phyloP scores from a whole-genome alignment of 2,329 filamentous ascomycete genomes.

The Graphilbum sp. region DNA sequence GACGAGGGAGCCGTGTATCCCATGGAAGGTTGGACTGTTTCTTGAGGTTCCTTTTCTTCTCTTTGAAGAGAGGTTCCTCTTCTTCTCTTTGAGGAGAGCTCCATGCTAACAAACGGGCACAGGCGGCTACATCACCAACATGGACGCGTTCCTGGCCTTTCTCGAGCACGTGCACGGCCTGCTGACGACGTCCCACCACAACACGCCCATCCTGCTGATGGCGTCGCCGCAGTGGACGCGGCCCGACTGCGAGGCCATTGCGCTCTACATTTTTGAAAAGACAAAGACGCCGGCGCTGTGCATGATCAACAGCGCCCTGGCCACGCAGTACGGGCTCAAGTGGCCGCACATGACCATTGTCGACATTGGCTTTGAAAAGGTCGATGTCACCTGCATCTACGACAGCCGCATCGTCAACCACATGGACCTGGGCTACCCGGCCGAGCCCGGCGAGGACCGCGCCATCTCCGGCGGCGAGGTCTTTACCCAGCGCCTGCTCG shows the following conservation, averaged over 20 bases:
- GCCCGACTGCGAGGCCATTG: constrained; percentile 71
- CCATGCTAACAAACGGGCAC: constrained; percentile 4
- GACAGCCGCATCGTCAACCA: constrained; percentile 62
- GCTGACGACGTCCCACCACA: constrained; percentile 84
- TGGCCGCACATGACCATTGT: constrained; percentile 67
- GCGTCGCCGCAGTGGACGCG: constrained; percentile 81
- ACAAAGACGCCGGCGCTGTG: constrained; percentile 88
- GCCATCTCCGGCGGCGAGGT: constrained; percentile 66
- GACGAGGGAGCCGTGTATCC: constrained; percentile 85
- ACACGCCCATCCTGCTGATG: constrained; percentile 85
- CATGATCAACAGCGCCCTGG: constrained; percentile 75
- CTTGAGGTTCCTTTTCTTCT: not conserved
- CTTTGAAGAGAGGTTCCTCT: not conserved
- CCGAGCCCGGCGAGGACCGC: constrained; percentile 18
- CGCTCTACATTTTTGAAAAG: constrained; percentile 92
- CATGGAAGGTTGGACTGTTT: constrained; percentile 27
- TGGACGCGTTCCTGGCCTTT: constrained; percentile 85
- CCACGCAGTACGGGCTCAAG: constrained; percentile 70
- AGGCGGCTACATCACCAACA: constrained; percentile 73
- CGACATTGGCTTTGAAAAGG: constrained; percentile 83
- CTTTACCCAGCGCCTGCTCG: constrained; percentile 58
- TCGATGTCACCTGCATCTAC: constrained; percentile 78
- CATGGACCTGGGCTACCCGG: constrained; percentile 44
- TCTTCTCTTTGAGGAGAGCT: not conserved
- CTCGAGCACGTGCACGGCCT: constrained; percentile 82